A percentile compares a stretch with the other conserved stretches of the same genome.
phyloP scores from a whole-genome alignment of 2,329 filamentous ascomycete species.

The Apiospora rasikravindrae region DNA sequence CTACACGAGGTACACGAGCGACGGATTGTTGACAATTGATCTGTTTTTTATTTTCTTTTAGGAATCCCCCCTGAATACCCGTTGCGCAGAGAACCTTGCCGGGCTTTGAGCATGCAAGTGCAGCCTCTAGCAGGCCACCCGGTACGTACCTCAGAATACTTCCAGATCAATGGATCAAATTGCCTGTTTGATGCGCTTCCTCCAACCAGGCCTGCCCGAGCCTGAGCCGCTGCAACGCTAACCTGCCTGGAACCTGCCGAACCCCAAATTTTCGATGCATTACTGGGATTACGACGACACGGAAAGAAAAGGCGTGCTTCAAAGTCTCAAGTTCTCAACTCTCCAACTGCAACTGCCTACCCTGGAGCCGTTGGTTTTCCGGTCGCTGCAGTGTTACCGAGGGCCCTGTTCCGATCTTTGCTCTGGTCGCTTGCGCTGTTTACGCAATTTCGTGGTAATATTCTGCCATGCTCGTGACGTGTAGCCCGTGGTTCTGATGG shows the following conservation, averaged over 20 bases:
- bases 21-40: background rate
- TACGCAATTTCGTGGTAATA: constrained; percentile 24
- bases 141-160: background rate
- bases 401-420: background rate
- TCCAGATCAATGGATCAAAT: background rate
- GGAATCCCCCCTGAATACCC: background rate
- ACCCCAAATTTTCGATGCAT: background rate
- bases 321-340: background rate
- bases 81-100: background rate
- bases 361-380: background rate
- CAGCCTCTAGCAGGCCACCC: background rate
- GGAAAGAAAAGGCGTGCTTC: background rate
- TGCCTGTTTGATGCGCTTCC: background rate
- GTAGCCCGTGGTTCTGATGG: constrained; percentile 21
- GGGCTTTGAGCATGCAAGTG: background rate
- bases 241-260: constrained; percentile 4
- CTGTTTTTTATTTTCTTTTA: background rate
- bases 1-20: background rate
- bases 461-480: constrained; percentile 26
- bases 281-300: background rate
- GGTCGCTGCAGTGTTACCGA: background rate
- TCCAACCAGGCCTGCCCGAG: background rate
- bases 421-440: no score
- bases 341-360: background rate
- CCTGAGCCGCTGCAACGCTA: constrained; percentile 6